Base-by-base conservation (phyloP, 2,329 filamentous ascomycete genomes). In the Zymoseptoria crescenta region DNA sequence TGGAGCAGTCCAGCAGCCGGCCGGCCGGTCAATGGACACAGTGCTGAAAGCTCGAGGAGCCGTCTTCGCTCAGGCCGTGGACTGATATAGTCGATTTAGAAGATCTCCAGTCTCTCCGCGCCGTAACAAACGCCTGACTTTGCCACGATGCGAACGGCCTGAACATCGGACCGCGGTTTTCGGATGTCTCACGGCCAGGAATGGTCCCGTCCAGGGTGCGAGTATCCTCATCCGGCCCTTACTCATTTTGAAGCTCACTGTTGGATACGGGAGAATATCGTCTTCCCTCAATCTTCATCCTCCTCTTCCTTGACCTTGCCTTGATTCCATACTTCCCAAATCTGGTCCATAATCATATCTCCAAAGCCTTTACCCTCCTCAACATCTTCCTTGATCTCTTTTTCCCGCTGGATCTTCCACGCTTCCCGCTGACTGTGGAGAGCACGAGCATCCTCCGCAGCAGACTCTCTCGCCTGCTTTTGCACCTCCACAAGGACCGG, bases 331-430 rank as follows among this genome's bases (percentile, higher is more conserved):
- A 73, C 70, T 57, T 70, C 68, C 63, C 68, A 73, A 21, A 74
- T 70, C 66, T 74, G 73, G 63, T 74, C 73, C 57, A 67, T 65
- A 45, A 74, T 74, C 65, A 74, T 72, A 60, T 74, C 73, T 5
- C 64, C 69, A 61, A 72, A 70, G 3, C 72, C 69, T 54, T 74
- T 74, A 1, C 73, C 73, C 54, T 72, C 70, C 49, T 73, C 72
- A 20, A 74, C 59, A 62, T 73, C 72, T 64, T 75, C 75, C 68
- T 72, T 72, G 62, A 78, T 76, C 70, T 79, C 77, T 61, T 73
- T 71, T 61, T 78, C 62, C 57, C 77, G 64, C 63, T 73, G 67
- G 28, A 60, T 64, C 66, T 75, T 77, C 78, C 78, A 80, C 13
- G 73, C 75, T 57, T 76, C 75, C 54, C 70, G 69, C 65, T 76